These are phyloP conservation scores for Fimicolochytrium jonesii DNA, from an alignment of 192 early-diverging fungal species.

Conservation along the genomic window DNA sequence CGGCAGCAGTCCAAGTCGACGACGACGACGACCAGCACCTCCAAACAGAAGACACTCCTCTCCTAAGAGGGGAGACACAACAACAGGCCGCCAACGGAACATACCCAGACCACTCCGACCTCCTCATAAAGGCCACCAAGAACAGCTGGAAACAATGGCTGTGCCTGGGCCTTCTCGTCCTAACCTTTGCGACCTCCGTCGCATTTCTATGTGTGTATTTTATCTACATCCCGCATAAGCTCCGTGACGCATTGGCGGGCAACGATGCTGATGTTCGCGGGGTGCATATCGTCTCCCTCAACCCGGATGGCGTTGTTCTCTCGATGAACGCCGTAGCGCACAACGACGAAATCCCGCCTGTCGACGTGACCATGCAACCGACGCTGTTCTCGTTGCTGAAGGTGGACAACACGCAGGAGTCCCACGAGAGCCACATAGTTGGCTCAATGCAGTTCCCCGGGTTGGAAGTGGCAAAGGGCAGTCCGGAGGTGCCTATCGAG, in stretches of 20 bases:
- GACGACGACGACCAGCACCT: too few relatives aligned
- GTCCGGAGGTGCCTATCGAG: constrained; percentile 3
- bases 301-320: not conserved
- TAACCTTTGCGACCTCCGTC: too few relatives aligned
- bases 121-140: too few relatives aligned
- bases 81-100: too few relatives aligned
- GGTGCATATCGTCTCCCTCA: not conserved
- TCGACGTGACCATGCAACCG: constrained; percentile 21
- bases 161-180: too few relatives aligned
- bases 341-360: constrained; percentile 19
- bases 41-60: too few relatives aligned
- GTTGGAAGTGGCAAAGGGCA: constrained; percentile 3
- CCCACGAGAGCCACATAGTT: not conserved
- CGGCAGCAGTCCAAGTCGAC: too few relatives aligned
- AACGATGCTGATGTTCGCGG: not conserved
- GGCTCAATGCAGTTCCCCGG: constrained; percentile 25
- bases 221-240: constrained; percentile 15
- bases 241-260: constrained; percentile 11
- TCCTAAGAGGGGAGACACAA: too few relatives aligned
- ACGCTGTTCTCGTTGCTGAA: constrained; percentile 6
- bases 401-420: not conserved
- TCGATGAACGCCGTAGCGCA: constrained; percentile 1
- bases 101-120: too few relatives aligned
- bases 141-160: too few relatives aligned
- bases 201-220: constrained; percentile 4